Conservation (phyloP, 148 eudicot species). For the Rheum nobile region DNA sequence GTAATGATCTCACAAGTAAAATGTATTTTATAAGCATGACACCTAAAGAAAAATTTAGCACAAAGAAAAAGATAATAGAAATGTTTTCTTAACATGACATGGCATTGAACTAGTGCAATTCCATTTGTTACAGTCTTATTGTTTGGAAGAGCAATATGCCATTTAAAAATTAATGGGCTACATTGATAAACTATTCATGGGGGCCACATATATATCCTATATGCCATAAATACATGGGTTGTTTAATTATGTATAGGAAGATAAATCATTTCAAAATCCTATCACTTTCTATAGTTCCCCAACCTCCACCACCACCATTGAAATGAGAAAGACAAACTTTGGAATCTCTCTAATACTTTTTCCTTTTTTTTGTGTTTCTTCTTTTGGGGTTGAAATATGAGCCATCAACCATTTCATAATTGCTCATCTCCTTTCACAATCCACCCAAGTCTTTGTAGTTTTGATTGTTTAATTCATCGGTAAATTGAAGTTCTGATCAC, state of each 20-base stretch:
- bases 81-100: no score
- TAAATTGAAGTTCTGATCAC: background rate
- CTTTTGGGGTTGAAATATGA: conserved; percentile 5
- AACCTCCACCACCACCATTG: background rate
- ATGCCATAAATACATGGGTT: background rate
- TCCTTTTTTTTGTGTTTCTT: background rate
- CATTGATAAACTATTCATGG: background rate
- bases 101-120: no score
- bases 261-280: background rate
- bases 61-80: no score
- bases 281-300: background rate
- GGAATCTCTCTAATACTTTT: background rate
- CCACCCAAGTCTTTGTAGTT: background rate
- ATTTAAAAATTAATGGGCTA: background rate
- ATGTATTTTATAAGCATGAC: background rate
- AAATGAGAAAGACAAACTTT: background rate
- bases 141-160: background rate
- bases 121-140: background rate
- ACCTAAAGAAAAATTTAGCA: no score
- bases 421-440: conserved; percentile 3
- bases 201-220: background rate
- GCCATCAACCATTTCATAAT: conserved; percentile 1
- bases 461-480: no score
- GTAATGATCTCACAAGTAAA: no score
- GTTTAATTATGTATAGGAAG: background rate